Evolutionary conservation across 805 yeast species (phyloP).

Genomic region (Kodamaea fukazawae): DNA sequence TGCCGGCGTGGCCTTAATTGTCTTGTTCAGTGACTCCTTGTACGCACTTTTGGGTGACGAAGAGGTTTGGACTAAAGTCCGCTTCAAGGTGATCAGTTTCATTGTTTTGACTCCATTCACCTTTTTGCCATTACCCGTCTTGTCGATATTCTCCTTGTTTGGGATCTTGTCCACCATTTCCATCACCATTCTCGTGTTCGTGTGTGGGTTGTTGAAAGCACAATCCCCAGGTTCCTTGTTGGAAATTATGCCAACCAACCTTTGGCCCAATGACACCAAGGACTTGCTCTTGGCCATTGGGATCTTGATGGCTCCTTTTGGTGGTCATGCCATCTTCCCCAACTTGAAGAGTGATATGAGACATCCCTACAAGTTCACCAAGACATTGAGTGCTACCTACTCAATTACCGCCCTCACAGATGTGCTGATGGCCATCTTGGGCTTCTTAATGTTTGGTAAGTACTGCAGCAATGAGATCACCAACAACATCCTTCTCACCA

Average conservation of each 20-base stretch:
- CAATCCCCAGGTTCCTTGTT: constrained; percentile 54
- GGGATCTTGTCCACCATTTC: constrained; percentile 58
- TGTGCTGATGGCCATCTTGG: constrained; percentile 58
- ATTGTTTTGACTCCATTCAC: constrained; percentile 75
- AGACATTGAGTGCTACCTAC: constrained; percentile 55
- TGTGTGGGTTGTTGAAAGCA: constrained; percentile 44
- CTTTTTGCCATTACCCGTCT: constrained; percentile 53
- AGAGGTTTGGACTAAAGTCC: constrained; percentile 36
- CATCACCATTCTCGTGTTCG: constrained; percentile 43
- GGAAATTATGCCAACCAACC: constrained; percentile 41
- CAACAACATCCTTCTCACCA: constrained; percentile 63
- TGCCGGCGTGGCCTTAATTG: constrained; percentile 55
- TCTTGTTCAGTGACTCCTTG: constrained; percentile 62
- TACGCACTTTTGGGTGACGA: constrained; percentile 41
- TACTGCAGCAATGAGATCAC: constrained; percentile 70
- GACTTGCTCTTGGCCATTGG: constrained; percentile 54
- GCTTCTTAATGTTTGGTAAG: constrained; percentile 79
- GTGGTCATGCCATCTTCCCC: constrained; percentile 83
- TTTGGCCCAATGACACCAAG: constrained; percentile 31
- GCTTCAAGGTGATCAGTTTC: constrained; percentile 67
- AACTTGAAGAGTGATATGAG: constrained; percentile 74
- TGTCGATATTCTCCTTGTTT: constrained; percentile 52
- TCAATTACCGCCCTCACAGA: constrained; percentile 58
- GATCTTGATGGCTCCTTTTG: constrained; percentile 73
- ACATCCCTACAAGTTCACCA: constrained; percentile 59